Evolutionary conservation across 1,139 yeast species (phyloP), one percentile per base, ranked within the genome.

Genomic region (Debaryomyces robertsiae): DNA sequence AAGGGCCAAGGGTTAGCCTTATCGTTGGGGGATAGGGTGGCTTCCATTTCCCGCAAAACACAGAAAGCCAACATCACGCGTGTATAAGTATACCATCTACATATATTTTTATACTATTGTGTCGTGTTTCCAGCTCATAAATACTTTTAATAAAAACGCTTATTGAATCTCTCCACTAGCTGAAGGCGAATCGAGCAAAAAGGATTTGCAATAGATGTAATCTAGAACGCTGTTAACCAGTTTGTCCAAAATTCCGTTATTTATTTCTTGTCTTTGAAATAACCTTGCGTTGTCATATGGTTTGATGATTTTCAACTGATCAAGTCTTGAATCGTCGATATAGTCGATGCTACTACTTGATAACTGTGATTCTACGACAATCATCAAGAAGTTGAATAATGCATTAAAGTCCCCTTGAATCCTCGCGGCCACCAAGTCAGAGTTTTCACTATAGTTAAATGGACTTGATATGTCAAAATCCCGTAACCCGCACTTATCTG

Each of bases 1-100:
- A 93, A 93, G 79, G 96, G 98, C 22, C 98, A 94, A 73, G 98
- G 98, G 3, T 77, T 94, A 53, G 98, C 98, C 10, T 74, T 94
- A 50, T 84, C 96, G 3, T 75, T 94, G 55, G 99, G 99, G 50
- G 98, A 94, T 60, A 81, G 91, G 54, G 94, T 90, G 43, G 95
- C 96, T 19, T 75, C 85, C 29, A 82, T 79, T 66, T 77, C 90
- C 18, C 79, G 85, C 53, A 81, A 80, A 61, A 66, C 63, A 18
- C 67, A 66, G 47, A 54, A 53, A 25, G 54, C 61, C 13, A 45
- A 50, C 11, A 43, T 62, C 18, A 46, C 55, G 32, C 53, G 47
- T 38, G 64, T 61, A 41, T 61, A 53, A 43, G 22, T 27, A 25
- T 17, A 30, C 24, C 25, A 28, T 35, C 28, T 32, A 27, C n/a